These are phyloP conservation scores for Fusarium nanum DNA, from an alignment of 2,329 filamentous ascomycete species.

Conservation along the genomic window DNA sequence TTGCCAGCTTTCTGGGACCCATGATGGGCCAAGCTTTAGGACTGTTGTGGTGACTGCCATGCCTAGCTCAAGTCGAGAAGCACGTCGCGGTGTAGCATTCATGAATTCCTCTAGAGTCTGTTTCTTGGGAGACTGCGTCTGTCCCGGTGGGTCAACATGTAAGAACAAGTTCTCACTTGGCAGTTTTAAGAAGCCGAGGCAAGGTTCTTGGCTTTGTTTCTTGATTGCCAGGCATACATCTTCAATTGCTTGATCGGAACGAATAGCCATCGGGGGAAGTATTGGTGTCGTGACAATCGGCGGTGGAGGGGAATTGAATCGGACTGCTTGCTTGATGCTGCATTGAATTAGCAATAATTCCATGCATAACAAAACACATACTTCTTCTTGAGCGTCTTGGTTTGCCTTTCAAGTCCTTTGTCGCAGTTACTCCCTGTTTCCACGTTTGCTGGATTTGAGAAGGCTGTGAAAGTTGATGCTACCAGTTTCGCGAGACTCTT, in stretches of 20 bases:
- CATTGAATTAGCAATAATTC: accelerated
- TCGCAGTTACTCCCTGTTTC: not conserved
- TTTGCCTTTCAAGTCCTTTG: accelerated
- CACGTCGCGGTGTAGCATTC: not conserved
- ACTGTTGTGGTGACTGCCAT: not conserved
- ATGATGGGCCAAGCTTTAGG: not conserved
- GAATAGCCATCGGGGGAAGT: accelerated
- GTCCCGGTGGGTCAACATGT: accelerated
- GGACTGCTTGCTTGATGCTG: not conserved
- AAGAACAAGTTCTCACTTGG: not conserved
- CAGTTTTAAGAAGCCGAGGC: not conserved
- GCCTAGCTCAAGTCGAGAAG: accelerated
- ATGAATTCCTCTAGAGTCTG: not conserved
- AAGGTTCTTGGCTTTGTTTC: not conserved
- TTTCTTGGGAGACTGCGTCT: accelerated
- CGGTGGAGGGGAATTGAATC: not conserved
- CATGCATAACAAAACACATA: no score
- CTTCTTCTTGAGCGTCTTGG: accelerated
- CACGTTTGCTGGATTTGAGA: not conserved
- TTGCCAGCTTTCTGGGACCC: not conserved
- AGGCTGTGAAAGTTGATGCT: not conserved
- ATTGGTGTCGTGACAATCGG: accelerated
- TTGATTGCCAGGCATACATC: not conserved
- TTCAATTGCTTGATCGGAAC: accelerated
- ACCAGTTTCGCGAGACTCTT: not conserved